Conservation (phyloP, 2,329 filamentous ascomycete species). For the Reticulascus tulasneorum region DNA sequence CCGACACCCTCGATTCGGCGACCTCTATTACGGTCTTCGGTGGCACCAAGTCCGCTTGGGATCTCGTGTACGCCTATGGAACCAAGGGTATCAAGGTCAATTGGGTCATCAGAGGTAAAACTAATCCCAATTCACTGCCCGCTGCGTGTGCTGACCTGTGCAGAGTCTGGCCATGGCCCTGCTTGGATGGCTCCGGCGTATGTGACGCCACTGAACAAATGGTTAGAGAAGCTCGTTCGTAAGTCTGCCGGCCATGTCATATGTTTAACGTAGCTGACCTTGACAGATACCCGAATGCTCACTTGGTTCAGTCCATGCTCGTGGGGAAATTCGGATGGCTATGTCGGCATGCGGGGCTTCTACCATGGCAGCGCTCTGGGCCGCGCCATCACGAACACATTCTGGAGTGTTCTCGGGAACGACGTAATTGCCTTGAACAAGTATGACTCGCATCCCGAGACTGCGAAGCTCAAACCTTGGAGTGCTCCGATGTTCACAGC, state of each 20-base stretch:
- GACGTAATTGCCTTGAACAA: conserved; percentile 52
- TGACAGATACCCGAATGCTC: conserved; percentile 54
- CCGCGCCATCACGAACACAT: conserved; percentile 48
- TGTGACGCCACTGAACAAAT: conserved; percentile 64
- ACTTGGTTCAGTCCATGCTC: conserved; percentile 74
- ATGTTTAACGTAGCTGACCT: neutral
- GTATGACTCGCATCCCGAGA: conserved; percentile 51
- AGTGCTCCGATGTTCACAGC: conserved; percentile 48
- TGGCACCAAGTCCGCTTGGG: conserved; percentile 61
- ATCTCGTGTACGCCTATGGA: conserved; percentile 60
- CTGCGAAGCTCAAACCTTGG: conserved; percentile 51
- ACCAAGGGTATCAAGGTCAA: conserved; percentile 51
- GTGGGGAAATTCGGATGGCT: conserved; percentile 64
- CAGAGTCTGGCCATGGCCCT: conserved; percentile 51
- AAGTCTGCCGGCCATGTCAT: conserved; percentile 15
- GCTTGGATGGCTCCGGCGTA: conserved; percentile 55
- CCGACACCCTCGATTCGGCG: conserved; percentile 34
- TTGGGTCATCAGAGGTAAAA: conserved; percentile 53
- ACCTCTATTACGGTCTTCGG: conserved; percentile 54
- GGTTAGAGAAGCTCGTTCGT: conserved; percentile 64
- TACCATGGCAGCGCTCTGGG: conserved; percentile 56
- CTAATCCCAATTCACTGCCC: neutral
- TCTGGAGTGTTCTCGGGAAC: conserved; percentile 54
- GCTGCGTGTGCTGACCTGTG: neutral
- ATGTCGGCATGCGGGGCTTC: conserved; percentile 47